Evolutionary conservation across 2,329 filamentous ascomycete species (phyloP), one percentile per base, ranked within the genome.

Genomic region (Colletotrichum magnum): DNA sequence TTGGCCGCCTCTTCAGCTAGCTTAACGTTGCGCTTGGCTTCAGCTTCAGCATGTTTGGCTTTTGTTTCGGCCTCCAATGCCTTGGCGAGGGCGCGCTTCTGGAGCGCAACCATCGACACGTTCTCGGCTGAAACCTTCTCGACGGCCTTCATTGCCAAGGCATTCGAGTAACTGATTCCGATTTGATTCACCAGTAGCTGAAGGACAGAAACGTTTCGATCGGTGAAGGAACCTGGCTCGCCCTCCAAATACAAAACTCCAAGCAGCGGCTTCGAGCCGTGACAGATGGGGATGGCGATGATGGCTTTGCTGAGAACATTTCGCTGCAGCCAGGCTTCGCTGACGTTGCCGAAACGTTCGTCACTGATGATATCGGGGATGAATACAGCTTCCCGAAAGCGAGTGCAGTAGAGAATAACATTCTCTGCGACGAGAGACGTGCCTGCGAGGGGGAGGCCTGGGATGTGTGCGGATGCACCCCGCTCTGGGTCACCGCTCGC

Each of bases 1-100:
- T 93, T 94, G 24, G 93, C 92, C 12, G 93, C 93, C 78, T 95
- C 93, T 77, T 95, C 93, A 16, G 94, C 94, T 47, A 95, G 86
- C 79, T 93, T 92, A 77, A 95, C 92, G 77, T 94, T 94, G 69
- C 91, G 88, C 76, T 93, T 90, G 7, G 93, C 93, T 76, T 94
- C 89, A 0, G 91, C 89, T 77, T 95, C 92, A 1, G 93, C 93
- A 60, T 88, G 83, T 78, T 94, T 94, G 10, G 93, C 93, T 78
- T 94, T 94, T 69, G 87, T 87, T 78, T 95, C 92, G 0, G 93
- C 91, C 69, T 91, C 88, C 64, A 90, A 86, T 13, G 93, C 93
- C 76, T 94, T 91, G 4, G 87, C 87, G 10, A 95, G 84, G 2
- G 93, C 91, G 32, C 88, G 87, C 79, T 92, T 94, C 77, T 95